phyloP scores from a whole-genome alignment of 768 basidiomycete genomes.

The Suillus alpinus region DNA sequence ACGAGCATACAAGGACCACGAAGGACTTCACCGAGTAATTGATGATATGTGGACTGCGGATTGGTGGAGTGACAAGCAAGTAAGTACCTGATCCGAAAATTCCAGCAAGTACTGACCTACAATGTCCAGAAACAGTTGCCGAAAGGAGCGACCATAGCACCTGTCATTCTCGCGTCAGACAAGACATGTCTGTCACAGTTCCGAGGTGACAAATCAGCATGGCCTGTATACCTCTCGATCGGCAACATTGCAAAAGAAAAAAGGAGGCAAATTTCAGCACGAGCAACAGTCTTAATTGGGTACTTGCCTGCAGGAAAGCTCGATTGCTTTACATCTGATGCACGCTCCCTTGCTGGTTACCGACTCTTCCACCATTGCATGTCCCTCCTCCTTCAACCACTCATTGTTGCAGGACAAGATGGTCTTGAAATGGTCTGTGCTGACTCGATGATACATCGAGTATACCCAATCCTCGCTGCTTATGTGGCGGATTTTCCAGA shows the following conservation, averaged over 20 bases:
- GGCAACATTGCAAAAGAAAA: conserved; percentile 21
- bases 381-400: conserved; percentile 13
- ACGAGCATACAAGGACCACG: conserved; percentile 4
- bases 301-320: conserved; percentile 6
- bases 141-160: conserved; percentile 11
- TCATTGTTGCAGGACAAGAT: conserved; percentile 13
- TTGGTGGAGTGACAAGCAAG: conserved; percentile 24
- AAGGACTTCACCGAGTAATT: conserved; percentile 1
- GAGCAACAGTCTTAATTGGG: conserved; percentile 7
- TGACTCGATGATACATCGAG: conserved; percentile 10
- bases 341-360: conserved; percentile 9
- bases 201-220: conserved; percentile 27
- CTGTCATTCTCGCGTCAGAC: conserved; percentile 32
- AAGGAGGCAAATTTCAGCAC: conserved; percentile 6
- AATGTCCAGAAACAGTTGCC: conserved; percentile 5
- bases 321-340: conserved; percentile 2
- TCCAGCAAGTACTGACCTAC: background rate
- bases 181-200: conserved; percentile 43
- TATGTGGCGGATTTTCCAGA: conserved; percentile 25
- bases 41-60: conserved; percentile 25
- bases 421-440: conserved; percentile 18
- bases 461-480: conserved; percentile 20
- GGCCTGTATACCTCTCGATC: conserved; percentile 26
- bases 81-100: background rate
- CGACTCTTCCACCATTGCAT: conserved; percentile 22